Conservation (phyloP, 1,139 yeast species). For the Geotrichum bryndzae region DNA sequence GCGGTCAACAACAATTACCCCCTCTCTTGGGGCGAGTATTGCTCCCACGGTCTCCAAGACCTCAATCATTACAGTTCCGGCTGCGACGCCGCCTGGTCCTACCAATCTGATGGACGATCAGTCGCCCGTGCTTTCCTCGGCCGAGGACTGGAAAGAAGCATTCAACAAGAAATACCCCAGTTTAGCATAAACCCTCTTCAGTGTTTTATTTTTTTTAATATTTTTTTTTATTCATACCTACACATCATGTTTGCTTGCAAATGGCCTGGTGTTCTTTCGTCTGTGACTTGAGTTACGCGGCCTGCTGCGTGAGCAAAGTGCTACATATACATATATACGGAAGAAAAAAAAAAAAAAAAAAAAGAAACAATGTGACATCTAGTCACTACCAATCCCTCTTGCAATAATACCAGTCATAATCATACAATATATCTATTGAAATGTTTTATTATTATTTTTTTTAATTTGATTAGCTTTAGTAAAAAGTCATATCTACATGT, state of each 20-base stretch:
- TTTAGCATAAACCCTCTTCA: conserved; percentile 19
- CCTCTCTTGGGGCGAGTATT: not conserved
- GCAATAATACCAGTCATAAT: too few relatives aligned
- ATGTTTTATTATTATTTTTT: too few relatives aligned
- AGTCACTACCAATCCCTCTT: too few relatives aligned
- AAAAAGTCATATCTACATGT: too few relatives aligned
- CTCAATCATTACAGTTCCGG: not conserved
- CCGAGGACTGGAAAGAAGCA: conserved; percentile 30
- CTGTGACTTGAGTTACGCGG: not conserved
- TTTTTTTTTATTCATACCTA: not conserved
- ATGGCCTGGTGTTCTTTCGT: not conserved
- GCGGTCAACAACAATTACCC: not conserved
- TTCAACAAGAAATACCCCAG: conserved; percentile 33
- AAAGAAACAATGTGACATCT: too few relatives aligned
- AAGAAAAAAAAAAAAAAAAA: too few relatives aligned
- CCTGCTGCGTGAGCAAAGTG: too few relatives aligned
- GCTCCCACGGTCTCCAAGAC: not conserved
- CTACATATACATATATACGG: too few relatives aligned
- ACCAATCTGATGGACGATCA: conserved; percentile 15
- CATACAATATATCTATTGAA: too few relatives aligned
- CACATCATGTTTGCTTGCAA: not conserved
- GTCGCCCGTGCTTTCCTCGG: conserved; percentile 4
- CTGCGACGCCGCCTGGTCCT: not conserved
- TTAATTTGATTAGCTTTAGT: too few relatives aligned
- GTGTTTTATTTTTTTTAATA: not conserved